phyloP scores from a whole-genome alignment of 2,329 filamentous ascomycete genomes.

The Verticillium longisporum region DNA sequence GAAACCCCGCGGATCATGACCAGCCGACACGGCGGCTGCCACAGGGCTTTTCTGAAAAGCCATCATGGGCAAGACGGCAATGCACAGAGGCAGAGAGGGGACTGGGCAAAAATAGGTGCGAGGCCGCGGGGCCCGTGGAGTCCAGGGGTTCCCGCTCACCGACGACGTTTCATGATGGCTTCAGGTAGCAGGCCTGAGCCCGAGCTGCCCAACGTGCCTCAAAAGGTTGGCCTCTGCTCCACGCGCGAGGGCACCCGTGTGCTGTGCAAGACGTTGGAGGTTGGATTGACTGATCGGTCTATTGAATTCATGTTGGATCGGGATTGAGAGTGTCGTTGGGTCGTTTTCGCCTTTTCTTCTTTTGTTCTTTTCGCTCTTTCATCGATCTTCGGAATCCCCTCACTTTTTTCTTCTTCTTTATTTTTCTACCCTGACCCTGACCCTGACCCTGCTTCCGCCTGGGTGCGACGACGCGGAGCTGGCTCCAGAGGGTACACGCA shows the following conservation, averaged over 20 bases:
- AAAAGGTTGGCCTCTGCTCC: neutral
- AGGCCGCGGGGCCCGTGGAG: neutral
- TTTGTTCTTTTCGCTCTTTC: neutral
- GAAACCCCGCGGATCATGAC: neutral
- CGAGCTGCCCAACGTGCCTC: neutral
- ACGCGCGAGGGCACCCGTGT: no score
- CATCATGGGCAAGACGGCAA: no score
- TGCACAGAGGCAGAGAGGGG: neutral
- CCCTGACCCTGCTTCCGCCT: neutral
- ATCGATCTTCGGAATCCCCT: no score
- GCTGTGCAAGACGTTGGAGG: neutral
- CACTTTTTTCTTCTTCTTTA: neutral
- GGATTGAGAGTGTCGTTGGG: neutral
- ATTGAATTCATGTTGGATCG: neutral
- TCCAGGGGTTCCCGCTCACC: neutral
- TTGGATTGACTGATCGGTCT: neutral
- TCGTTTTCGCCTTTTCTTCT: neutral
- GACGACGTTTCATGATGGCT: slow-evolving; percentile 12
- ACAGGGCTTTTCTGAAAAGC: no score
- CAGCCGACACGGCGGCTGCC: neutral
- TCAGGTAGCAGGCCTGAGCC: slow-evolving; percentile 9
- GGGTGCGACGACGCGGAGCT: neutral
- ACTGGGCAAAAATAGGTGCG: neutral
- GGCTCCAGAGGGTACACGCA: neutral
- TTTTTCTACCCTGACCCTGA: no score